Evolutionary conservation across 2,329 filamentous ascomycete species (phyloP).

Genomic region (Pseudocercospora eumusae): DNA sequence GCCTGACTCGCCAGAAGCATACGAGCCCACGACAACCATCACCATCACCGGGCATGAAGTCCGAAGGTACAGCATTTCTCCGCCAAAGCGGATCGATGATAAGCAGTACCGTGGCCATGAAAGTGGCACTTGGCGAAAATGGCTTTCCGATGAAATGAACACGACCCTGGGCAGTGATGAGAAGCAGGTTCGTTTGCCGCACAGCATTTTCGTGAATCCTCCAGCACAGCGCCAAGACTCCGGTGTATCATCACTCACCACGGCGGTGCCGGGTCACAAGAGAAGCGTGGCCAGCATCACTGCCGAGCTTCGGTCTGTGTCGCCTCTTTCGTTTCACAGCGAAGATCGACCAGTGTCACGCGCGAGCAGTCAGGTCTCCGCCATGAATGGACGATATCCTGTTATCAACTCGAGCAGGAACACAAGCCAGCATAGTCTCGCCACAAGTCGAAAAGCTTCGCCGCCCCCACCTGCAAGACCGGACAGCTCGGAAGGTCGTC

Average conservation of each 20-base stretch:
- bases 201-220: conserved; percentile 12
- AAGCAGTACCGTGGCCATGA: conserved; percentile 5
- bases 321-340: conserved; percentile 21
- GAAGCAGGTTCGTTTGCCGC: conserved; percentile 15
- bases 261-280: conserved; percentile 1
- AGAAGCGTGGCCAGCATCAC: conserved; percentile 8
- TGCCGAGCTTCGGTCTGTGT: conserved; percentile 20
- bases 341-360: conserved; percentile 14
- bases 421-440: conserved; percentile 8
- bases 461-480: background rate
- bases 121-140: conserved; percentile 16
- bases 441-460: background rate
- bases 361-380: conserved; percentile 22
- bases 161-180: conserved; percentile 18
- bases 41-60: conserved; percentile 49
- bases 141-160: conserved; percentile 21
- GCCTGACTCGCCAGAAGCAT: conserved; percentile 31
- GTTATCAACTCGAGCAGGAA: conserved; percentile 41
- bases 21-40: conserved; percentile 43
- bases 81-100: conserved; percentile 25
- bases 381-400: conserved; percentile 51
- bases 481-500: background rate
- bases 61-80: conserved; percentile 45
- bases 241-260: background rate
- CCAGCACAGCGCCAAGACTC: conserved; percentile 3